A percentile compares a stretch with the other conserved stretches of the same genome.
Conservation (phyloP, 768 basidiomycete species). For the Boletellus ananiceps region DNA sequence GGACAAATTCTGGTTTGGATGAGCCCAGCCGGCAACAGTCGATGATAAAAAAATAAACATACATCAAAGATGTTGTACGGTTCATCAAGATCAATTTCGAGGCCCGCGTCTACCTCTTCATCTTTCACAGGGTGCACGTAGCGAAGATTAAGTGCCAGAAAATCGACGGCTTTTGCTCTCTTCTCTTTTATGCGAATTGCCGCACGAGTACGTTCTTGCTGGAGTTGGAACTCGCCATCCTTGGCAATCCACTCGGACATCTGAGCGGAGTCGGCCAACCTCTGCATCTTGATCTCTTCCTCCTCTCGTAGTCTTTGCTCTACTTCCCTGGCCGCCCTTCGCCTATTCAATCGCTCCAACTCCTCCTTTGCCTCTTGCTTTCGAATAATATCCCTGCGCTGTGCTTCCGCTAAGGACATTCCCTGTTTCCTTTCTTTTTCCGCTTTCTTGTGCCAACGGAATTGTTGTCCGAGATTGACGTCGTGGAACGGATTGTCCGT, state of each 20-base stretch:
- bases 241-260: constrained; percentile 98
- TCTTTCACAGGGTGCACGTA: constrained; percentile 77
- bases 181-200: constrained; percentile 94
- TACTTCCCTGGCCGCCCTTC: constrained; percentile 88
- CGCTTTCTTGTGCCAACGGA: constrained; percentile 98
- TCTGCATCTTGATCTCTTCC: constrained; percentile 84
- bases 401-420: constrained; percentile 70
- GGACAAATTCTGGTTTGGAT: constrained; percentile 64
- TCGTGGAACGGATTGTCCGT: constrained; percentile 99
- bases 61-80: constrained; percentile 98
- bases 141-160: constrained; percentile 90
- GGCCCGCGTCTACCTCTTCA: constrained; percentile 81
- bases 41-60: constrained; percentile 26
- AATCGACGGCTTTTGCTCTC: constrained; percentile 97
- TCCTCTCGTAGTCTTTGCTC: constrained; percentile 87
- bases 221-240: constrained; percentile 95
- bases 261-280: constrained; percentile 89
- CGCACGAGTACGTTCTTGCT: constrained; percentile 87
- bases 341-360: constrained; percentile 82
- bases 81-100: constrained; percentile 98
- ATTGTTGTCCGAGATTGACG: constrained; percentile 92
- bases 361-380: constrained; percentile 94
- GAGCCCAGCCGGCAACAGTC: neutral
- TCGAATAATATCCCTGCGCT: constrained; percentile 72
- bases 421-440: constrained; percentile 94